phyloP scores from a whole-genome alignment of 2,329 filamentous ascomycete genomes.

The Kalmusia sp. region DNA sequence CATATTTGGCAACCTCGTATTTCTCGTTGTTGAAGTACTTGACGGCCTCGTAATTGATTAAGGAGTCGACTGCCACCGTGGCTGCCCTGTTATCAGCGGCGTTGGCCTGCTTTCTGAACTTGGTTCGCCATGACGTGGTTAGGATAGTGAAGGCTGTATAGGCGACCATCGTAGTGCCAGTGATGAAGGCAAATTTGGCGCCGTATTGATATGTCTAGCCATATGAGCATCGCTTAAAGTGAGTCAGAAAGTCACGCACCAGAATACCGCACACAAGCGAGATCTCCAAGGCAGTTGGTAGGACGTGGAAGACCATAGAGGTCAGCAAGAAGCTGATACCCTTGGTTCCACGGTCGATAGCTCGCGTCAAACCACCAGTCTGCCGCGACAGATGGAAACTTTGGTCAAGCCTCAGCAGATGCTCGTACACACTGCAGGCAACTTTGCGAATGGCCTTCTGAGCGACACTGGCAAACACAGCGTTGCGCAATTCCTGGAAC shows the following conservation, averaged over 20 bases:
- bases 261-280: constrained; percentile 94
- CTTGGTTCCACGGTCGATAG: constrained; percentile 96
- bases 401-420: constrained; percentile 85
- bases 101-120: constrained; percentile 93
- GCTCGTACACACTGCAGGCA: constrained; percentile 89
- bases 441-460: constrained; percentile 95
- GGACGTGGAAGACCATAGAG: constrained; percentile 97
- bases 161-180: constrained; percentile 85
- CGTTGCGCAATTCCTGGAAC: constrained; percentile 93
- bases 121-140: constrained; percentile 96
- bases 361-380: constrained; percentile 90
- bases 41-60: constrained; percentile 99
- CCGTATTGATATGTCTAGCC: constrained; percentile 88
- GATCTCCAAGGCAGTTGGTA: constrained; percentile 93
- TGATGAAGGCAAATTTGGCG: constrained; percentile 88
- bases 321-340: constrained; percentile 97
- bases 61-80: constrained; percentile 91
- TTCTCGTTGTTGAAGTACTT: constrained; percentile 99
- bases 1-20: constrained; percentile 90
- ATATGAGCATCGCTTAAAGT: constrained; percentile 11
- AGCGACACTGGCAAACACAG: constrained; percentile 94
- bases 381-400: constrained; percentile 94
- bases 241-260: constrained; percentile 43
- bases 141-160: constrained; percentile 97
- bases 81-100: constrained; percentile 95